Conservation (phyloP, 345 rosid species). For the Lepidium sativum region DNA sequence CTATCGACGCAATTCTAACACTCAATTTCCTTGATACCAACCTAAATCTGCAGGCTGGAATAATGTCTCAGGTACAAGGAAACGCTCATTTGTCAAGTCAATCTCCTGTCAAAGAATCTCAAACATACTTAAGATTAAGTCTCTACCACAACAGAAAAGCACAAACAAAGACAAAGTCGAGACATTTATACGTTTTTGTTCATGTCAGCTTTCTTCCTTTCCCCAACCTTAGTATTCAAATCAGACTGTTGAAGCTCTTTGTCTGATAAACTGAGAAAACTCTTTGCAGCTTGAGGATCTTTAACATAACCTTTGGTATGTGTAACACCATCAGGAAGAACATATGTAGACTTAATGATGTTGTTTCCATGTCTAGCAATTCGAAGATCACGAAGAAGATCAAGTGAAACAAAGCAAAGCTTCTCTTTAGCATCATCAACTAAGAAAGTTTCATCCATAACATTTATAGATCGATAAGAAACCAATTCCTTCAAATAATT, state of each 20-base stretch:
- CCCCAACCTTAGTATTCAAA: constrained; percentile 26
- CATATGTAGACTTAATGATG: constrained; percentile 59
- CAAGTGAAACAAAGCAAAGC: constrained; percentile 83
- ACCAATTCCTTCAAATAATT: constrained; percentile 84
- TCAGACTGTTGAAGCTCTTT: constrained; percentile 28
- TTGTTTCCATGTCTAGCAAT: constrained; percentile 55
- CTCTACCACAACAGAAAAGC: background rate
- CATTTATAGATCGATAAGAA: constrained; percentile 69
- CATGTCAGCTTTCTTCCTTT: constrained; percentile 54
- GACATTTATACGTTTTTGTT: constrained; percentile 47
- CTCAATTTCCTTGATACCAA: constrained; percentile 15
- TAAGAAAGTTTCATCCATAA: constrained; percentile 75
- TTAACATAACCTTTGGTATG: constrained; percentile 81
- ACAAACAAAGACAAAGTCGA: background rate
- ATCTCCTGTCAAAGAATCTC: constrained; percentile 56
- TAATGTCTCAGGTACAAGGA: constrained; percentile 91
- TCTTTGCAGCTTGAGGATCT: constrained; percentile 52
- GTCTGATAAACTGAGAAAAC: constrained; percentile 31
- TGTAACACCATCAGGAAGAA: constrained; percentile 78
- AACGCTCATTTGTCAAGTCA: constrained; percentile 85
- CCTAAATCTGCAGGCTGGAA: constrained; percentile 96
- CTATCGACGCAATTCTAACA: background rate
- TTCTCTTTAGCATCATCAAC: constrained; percentile 95
- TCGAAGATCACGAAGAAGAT: constrained; percentile 57
- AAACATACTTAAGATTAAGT: background rate